Percentiles rank a stretch among this genome's conserved stretches.
Conservation (phyloP, 768 basidiomycete species). For the Suillus tomentosus region DNA sequence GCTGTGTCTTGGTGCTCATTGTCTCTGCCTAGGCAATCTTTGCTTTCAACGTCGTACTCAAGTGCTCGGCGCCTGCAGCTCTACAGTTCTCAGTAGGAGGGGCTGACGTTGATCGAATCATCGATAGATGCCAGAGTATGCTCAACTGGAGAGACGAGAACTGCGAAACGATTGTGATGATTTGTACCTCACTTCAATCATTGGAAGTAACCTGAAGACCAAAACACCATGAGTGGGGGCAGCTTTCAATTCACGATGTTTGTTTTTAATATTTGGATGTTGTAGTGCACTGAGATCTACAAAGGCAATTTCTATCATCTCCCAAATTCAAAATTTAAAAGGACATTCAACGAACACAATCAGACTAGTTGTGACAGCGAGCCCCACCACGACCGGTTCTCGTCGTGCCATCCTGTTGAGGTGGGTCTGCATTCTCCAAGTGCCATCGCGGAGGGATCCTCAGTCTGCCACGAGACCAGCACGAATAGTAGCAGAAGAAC, state of each 20-base stretch:
- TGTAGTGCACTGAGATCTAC: not conserved
- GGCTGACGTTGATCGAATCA: not conserved
- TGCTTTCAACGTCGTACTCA: not conserved
- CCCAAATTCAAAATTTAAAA: not conserved
- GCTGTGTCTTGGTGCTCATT: too few relatives aligned
- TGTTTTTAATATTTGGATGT: not conserved
- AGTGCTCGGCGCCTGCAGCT: not conserved
- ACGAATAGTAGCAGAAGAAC: not conserved
- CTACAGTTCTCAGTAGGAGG: not conserved
- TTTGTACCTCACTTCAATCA: not conserved
- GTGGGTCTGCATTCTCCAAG: not conserved
- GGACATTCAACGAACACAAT: not conserved
- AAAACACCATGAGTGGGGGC: not conserved
- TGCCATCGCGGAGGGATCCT: constrained; percentile 1
- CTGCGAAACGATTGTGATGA: too few relatives aligned
- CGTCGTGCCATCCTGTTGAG: not conserved
- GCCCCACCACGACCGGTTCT: not conserved
- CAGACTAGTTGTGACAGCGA: not conserved
- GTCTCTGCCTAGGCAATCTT: not conserved
- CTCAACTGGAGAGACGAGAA: not conserved
- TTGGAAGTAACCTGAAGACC: not conserved
- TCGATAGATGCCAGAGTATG: not conserved
- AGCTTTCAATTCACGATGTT: not conserved
- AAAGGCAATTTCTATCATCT: not conserved
- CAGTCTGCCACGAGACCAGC: not conserved